Base-by-base conservation (phyloP, 176 grass and related monocot species). In the Saccharum officinarum region DNA sequence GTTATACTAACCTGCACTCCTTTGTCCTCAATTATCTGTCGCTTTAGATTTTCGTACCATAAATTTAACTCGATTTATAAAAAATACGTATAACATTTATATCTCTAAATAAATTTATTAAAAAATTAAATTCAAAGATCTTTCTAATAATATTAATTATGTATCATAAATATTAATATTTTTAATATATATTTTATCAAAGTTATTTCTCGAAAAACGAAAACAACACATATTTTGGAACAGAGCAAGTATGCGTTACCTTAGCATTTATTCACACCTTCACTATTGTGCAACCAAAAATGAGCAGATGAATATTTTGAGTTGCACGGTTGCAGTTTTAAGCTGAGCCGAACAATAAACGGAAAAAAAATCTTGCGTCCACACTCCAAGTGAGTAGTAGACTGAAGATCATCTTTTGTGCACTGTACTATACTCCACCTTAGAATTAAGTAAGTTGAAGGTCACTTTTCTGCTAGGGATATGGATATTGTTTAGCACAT, bases 371-470 rank as follows among this genome's bases (percentile, higher is more conserved):
- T 8, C 7, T 33, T 42, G 46, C 18, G 61, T 68, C 44, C 22
- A 40, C 7, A 5, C 73, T 40, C 28, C 25, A 46, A 30, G 47
- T 63, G 70, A 77, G 26, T 67, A 55, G 34, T 28, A 47, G 45
- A 18, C 55, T 42, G 67, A 8, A 55, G 18, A 18, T 36, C 13
- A 37, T 38, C 17, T 54, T 54, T 54, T 7, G 50, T 52, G 50
- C 50, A 54, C 50, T 54, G 17, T 49, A 37, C 17, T 37, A 25
- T 7, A 40, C 11, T 78, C 65, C 55, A 37, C 33, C 23, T 55
- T 13, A 54, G 78, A 67, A 80, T 79, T 8, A 66, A 78, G 41
- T 50, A 44, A 25, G 41, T 36, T 52, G 75, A 73, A 68, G 18
- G 44, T 38, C 76, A 46, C 69, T 75, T 42, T 74, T 57, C 14